Evolutionary conservation across 371 early-diverging fungal genomes (phyloP), one percentile per base, ranked within the genome.

Genomic region (Mortierella sp.): DNA sequence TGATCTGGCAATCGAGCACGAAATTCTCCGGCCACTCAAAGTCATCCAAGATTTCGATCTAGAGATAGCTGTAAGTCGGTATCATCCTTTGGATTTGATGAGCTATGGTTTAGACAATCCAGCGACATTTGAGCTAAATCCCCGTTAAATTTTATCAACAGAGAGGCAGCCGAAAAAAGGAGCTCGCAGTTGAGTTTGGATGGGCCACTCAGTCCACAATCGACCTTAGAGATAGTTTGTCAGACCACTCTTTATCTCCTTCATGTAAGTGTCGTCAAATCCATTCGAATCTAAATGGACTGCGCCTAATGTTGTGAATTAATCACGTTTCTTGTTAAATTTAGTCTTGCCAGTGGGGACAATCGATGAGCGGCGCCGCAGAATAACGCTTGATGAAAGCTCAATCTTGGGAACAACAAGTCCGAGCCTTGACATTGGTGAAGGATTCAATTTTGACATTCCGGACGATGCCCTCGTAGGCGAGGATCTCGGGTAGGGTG

Each of bases 181-280:
- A 69, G 8, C 28, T 68, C 0, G 80, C 80, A 8, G 51, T 75
- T 16, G 80, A 79, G 58, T 68, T 79, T 49, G 80, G 80, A 9
- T 79, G 80, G 80, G 72, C 71, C 10, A 20, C 64, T 18, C 66
- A 62, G 55, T 37, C 64, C 3, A 20, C 57, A 0, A 16, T 62
- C 28, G 67, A 69, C 6, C 58, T 63, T 2, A 45, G 59, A 10
- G 63, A 70, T 22, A 62, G 32, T 4, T 18, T 26, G 3, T 68
- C 68, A 0, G 69, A 68, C 16, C 32, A 37, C 4, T 39, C 20
- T 9, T 73, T 61, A 5, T 37, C 66, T 12, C 24, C 43, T 2
- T 35, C 64, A 24, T 5, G 70, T 58, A 68, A 45, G 62, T 28
- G 1, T 2, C 0, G 3, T 2, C 51, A 24, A 35, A n/a, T 47